phyloP scores from a whole-genome alignment of 305 asterid genomes.

The Petunia hybrid region DNA sequence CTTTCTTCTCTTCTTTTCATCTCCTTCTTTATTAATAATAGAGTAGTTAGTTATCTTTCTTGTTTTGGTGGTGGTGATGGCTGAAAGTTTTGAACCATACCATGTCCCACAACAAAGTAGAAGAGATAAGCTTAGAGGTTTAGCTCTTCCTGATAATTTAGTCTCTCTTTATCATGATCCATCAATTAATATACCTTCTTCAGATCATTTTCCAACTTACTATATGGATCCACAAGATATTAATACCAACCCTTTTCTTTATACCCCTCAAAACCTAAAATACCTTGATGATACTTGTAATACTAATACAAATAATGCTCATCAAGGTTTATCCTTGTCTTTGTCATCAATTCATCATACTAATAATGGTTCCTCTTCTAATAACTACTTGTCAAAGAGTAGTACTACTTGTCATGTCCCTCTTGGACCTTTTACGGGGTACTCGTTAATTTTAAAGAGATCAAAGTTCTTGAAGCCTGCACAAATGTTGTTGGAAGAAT shows the following conservation, averaged over 20 bases:
- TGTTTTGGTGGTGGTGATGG: conserved; percentile 53
- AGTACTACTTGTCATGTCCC: conserved; percentile 54
- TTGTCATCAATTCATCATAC: conserved; percentile 64
- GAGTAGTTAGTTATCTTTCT: conserved; percentile 31
- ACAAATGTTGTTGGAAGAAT: conserved; percentile 79
- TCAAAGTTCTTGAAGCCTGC: conserved; percentile 83
- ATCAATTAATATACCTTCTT: conserved; percentile 37
- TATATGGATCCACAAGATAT: conserved; percentile 66
- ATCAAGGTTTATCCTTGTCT: conserved; percentile 79
- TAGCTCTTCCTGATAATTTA: conserved; percentile 36
- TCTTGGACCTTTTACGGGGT: conserved; percentile 84
- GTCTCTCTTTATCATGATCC: conserved; percentile 62
- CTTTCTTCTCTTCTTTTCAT: conserved; percentile 63
- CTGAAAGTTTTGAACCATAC: conserved; percentile 74
- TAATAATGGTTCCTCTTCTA: background rate
- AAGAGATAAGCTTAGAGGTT: conserved; percentile 81
- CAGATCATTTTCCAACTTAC: conserved; percentile 55
- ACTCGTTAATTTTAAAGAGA: conserved; percentile 74
- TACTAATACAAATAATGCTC: conserved; percentile 23
- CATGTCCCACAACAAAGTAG: conserved; percentile 94
- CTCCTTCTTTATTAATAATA: conserved; percentile 31
- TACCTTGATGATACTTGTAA: conserved; percentile 43
- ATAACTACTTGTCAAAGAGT: conserved; percentile 50
- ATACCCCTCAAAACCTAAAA: conserved; percentile 54
- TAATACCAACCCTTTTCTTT: conserved; percentile 45